Evolutionary conservation across 2,329 filamentous ascomycete genomes (phyloP).

Genomic region (Cadophora gregata): DNA sequence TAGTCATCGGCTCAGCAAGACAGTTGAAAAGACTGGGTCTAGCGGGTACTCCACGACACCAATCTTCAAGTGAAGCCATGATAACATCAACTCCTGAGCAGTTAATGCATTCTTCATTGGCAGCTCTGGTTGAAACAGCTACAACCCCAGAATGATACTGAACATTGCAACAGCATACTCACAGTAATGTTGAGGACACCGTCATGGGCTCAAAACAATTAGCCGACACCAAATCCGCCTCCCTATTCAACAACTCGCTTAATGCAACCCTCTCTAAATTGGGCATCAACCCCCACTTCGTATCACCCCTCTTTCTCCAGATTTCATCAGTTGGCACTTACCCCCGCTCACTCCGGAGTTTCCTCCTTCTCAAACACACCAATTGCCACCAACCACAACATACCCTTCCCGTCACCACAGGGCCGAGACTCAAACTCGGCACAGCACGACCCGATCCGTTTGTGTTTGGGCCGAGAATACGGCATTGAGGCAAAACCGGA

Average conservation of each 20-base stretch:
- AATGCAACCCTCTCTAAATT: conserved; percentile 8
- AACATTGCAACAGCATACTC: neutral
- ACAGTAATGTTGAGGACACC: neutral
- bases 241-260: conserved; percentile 8
- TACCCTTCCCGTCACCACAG: neutral
- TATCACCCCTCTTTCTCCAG: neutral
- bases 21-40: neutral
- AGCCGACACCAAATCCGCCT: neutral
- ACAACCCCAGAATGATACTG: neutral
- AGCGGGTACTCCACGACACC: neutral
- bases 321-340: neutral
- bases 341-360: neutral
- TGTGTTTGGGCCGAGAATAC: neutral
- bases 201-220: conserved; percentile 19
- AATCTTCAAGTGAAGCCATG: neutral
- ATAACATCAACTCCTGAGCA: neutral
- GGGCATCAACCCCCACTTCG: conserved; percentile 5
- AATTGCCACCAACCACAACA: neutral
- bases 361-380: neutral
- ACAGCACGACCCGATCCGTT: conserved; percentile 4
- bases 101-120: neutral
- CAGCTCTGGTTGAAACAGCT: neutral
- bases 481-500: conserved; percentile 1
- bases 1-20: neutral
- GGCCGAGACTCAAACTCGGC: conserved; percentile 6